Evolutionary conservation across 352 stramenopile species (phyloP), one percentile per base, ranked within the genome.

Genomic region (Phytophthora kernoviae): DNA sequence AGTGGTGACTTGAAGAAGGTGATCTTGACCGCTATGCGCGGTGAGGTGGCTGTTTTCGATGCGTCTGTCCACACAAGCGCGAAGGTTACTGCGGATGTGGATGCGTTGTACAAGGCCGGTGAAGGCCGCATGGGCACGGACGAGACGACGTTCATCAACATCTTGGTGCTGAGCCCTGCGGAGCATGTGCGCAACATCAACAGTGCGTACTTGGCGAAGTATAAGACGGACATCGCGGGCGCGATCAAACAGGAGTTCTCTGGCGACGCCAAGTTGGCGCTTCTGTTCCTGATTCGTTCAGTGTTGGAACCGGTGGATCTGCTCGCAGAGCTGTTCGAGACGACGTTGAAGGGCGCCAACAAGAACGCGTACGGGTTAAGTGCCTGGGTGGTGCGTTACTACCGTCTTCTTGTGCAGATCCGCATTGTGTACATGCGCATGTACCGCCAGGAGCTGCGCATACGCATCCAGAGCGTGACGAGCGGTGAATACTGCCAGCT

Each of bases 61-160:
- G 42, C 79, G 4, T 21, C 62, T 20, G 77, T 89, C 53, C 66
- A 89, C 77, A 90, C 72, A 34, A 48, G 45, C 42, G 62, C 61
- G 15, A 84, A 87, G 67, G 81, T 77, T 22, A 65, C 66, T 45
- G 48, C 62, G 6, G 70, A 90, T 27, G 83, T 80, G 0, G 77
- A 79, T 24, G 68, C 30, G 1, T 47, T 92, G 5, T 92, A 90
- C 76, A 82, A 84, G 41, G 82, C 80, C 20, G 80, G 80, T 58
- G 72, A 92, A 71, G 80, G 80, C 36, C 72, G 68, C 32, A 73
- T 74, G 26, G 80, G 83, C 20, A 92, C 80, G n/a, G 75, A 90
- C 42, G 75, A 87, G 53, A 62, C 70, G 9, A 62, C 65, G 14
- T 85, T 90, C 54, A 82, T 84, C 50, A 73, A 72, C 30, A 66